Evolutionary conservation across 2,329 filamentous ascomycete genomes (phyloP).

Genomic region (Pseudogymnoascus pannorum): DNA sequence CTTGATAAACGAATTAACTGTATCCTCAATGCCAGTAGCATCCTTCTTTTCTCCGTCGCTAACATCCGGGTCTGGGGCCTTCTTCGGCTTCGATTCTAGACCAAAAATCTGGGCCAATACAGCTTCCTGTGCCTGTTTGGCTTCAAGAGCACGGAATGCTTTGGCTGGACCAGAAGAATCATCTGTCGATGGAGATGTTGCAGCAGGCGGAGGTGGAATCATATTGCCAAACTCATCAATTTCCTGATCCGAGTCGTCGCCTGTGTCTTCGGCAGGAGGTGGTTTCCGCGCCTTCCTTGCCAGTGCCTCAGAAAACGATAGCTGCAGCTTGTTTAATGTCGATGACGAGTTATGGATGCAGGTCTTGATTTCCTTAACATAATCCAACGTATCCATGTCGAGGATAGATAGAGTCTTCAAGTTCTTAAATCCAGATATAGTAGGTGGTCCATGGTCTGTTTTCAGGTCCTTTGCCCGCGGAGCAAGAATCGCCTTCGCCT

Average conservation of each 20-base stretch:
- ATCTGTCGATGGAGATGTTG: constrained; percentile 24
- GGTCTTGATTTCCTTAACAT: constrained; percentile 46
- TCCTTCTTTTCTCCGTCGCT: constrained; percentile 17
- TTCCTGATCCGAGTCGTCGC: constrained; percentile 46
- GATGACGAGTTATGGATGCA: constrained; percentile 49
- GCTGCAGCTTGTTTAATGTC: constrained; percentile 45
- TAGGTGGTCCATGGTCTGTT: constrained; percentile 38
- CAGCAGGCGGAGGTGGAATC: constrained; percentile 25
- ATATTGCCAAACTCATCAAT: constrained; percentile 44
- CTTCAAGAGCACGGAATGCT: constrained; percentile 42
- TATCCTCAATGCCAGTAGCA: constrained; percentile 20
- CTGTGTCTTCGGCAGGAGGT: constrained; percentile 31
- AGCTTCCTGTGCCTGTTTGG: constrained; percentile 47
- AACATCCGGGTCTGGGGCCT: too few species aligned
- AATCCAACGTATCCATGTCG: constrained; percentile 53
- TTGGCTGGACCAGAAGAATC: constrained; percentile 39
- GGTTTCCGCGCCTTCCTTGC: constrained; percentile 41
- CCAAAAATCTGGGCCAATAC: constrained; percentile 47
- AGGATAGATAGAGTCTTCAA: constrained; percentile 47
- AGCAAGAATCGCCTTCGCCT: constrained; percentile 3
- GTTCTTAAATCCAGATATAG: constrained; percentile 49
- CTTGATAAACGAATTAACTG: constrained; percentile 31
- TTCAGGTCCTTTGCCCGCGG: neutral
- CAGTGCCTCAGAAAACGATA: constrained; percentile 51
- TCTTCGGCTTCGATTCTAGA: constrained; percentile 32